Base-by-base conservation (phyloP, 148 eudicot genomes). In the Camellia lanceoleosa region DNA sequence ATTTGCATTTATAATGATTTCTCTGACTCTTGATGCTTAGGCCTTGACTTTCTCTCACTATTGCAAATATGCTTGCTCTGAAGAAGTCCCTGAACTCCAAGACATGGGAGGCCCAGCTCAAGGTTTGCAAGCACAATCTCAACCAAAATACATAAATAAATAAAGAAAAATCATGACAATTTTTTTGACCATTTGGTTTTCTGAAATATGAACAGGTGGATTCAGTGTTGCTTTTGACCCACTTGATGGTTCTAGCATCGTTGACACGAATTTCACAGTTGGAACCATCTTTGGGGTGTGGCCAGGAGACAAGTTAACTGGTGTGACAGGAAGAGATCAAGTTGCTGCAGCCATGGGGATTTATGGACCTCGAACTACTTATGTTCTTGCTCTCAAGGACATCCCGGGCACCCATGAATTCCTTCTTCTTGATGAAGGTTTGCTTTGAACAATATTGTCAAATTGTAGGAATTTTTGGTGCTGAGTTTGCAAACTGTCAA, bases 41-140 rank as follows among this genome's bases (percentile, higher is more conserved):
- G 97, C 99, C 49, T 88, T 97, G 89, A 86, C 78, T 38, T 86
- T 92, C 90, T 97, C 99, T 46, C 99, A 97, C 84, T 80, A 76
- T 89, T 97, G 99, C 96, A 97, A 97, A 85, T 97, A 97, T 71
- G 99, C 98, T 87, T 97, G 99, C 91, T 97, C 99, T 56, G 98
- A 97, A 80, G 98, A 97, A 84, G 89, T 97, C 64, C 98, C 99
- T 46, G 94, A 92, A 85, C 97, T 97, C 72, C 98, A 97, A 86
- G 99, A 97, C 75, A 97, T 91, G 99, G 99, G 90, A 85, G 99
- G 98, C 52, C 97, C 99, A 18, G 87, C 42, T 68, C 91, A 96
- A 92, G 98, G 98, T 96, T 77, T 74, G 60, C 13, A 47, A 44
- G 18, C 44, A 41, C 68, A 58, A 23, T 23, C 30, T 23, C 30